Evolutionary conservation across 2,329 filamentous ascomycete genomes (phyloP), one percentile per base, ranked within the genome.

Genomic region (Alternaria arbusti): DNA sequence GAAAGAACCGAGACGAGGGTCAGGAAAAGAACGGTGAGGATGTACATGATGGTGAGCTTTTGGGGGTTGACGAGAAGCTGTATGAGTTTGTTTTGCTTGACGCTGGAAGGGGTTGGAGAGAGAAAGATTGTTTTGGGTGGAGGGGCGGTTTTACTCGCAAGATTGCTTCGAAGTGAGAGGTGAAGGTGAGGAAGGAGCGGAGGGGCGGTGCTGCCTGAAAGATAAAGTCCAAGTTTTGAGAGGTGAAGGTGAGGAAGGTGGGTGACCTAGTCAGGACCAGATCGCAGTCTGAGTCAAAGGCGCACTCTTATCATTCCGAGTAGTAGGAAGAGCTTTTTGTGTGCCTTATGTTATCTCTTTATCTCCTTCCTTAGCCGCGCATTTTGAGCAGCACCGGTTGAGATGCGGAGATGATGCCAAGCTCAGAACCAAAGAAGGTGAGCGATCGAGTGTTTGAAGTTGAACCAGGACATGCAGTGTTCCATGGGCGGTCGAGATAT

Each of bases 311-410:
- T 36, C 1, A 15, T 36, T 15, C 6, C 9, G 30, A 5, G 32
- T 0, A 40, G 1, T 1, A n/a, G 1, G 4, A 2, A n/a, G 8
- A 10, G 15, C 32, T 5, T 10, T 17, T 10, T 10, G 2, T n/a
- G 2, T 10, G 15, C 15, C 15, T 17, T 15, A 10, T 10, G 0
- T 1, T 1, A 10, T 17, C 8, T 17, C 4, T n/a, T 40, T n/a
- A 40, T n/a, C 32, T 2, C 32, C 11, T 12, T 28, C 26, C 8
- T 17, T 17, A 17, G 36, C n/a, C 0, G 36, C 0, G 36, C 3
- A 11, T 40, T 3, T 11, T 17, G n/a, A 40, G 36, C 15, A 17
- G 1, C 36, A 40, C 36, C 9, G n/a, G n/a, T 40, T 5, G n/a
- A 40, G 4, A 0, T 40, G 36, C 36, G 8, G 36, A 40, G 5